Evolutionary conservation across 768 basidiomycete genomes (phyloP).

Genomic region (Leccinum fibrillosum): DNA sequence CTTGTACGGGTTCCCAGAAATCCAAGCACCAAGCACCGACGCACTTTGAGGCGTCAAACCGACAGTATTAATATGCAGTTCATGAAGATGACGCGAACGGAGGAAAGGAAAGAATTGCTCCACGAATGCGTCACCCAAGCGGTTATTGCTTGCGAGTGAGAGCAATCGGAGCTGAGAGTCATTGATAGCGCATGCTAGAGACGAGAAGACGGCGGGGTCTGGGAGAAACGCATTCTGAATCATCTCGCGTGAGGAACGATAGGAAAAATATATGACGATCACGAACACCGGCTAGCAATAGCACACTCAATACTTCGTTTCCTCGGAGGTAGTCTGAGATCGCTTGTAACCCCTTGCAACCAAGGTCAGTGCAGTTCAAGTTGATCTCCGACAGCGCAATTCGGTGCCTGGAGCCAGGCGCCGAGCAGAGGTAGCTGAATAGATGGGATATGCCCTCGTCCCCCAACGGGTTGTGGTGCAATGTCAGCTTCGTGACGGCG

Average conservation of each 20-base stretch:
- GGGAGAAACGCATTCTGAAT: constrained; percentile 41
- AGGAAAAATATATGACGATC: not conserved
- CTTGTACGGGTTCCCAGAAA: constrained; percentile 37
- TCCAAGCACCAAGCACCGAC: constrained; percentile 44
- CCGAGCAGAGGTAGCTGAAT: constrained; percentile 53
- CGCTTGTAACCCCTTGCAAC: constrained; percentile 49
- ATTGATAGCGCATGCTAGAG: constrained; percentile 51
- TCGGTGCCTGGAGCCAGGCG: constrained; percentile 42
- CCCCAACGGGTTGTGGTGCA: constrained; percentile 56
- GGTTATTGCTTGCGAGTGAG: constrained; percentile 47
- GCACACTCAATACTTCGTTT: constrained; percentile 41
- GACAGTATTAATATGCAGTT: constrained; percentile 51
- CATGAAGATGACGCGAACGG: constrained; percentile 43
- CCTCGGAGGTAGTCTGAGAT: constrained; percentile 50
- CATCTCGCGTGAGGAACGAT: constrained; percentile 11
- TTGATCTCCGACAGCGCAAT: constrained; percentile 47
- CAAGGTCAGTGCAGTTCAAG: constrained; percentile 53
- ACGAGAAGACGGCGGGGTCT: constrained; percentile 32
- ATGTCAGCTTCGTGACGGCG: constrained; percentile 45
- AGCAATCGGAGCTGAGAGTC: constrained; percentile 48
- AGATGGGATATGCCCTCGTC: constrained; percentile 54
- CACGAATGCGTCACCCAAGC: constrained; percentile 48
- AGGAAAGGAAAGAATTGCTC: constrained; percentile 48
- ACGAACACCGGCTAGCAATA: constrained; percentile 58
- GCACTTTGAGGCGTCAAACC: constrained; percentile 45